These are phyloP conservation scores for Malus hybrid DNA, from an alignment of 331 rosid genomes.

Conservation along the genomic window DNA sequence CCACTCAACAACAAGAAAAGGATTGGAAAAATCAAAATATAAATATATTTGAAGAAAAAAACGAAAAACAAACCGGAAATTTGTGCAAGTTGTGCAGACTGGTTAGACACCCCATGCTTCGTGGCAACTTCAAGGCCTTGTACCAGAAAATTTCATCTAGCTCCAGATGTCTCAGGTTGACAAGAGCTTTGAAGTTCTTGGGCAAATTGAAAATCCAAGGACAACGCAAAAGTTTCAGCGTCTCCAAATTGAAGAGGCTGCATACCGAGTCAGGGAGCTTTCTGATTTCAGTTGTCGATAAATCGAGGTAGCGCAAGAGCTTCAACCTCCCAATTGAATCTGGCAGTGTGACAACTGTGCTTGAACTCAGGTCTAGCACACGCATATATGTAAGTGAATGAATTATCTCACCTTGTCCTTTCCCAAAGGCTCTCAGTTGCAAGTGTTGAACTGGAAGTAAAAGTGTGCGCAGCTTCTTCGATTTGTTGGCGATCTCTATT, in stretches of 20 bases:
- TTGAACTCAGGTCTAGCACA: conserved; percentile 10
- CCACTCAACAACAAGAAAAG: not conserved
- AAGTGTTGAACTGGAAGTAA: not conserved
- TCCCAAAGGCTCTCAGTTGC: not conserved
- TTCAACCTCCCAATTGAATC: not conserved
- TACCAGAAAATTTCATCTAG: conserved; percentile 9
- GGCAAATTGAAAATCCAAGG: conserved; percentile 14
- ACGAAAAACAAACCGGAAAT: not conserved
- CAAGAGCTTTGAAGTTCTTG: not conserved
- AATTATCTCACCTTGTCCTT: not conserved
- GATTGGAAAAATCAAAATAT: not conserved
- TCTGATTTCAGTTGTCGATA: not conserved
- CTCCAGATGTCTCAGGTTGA: conserved; percentile 7
- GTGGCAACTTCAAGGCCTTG: not conserved
- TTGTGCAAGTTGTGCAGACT: not conserved
- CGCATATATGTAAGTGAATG: not conserved
- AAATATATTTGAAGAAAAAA: not conserved
- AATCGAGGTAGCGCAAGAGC: conserved; percentile 4
- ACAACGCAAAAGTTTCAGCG: not conserved
- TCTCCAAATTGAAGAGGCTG: not conserved
- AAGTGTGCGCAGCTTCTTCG: conserved; percentile 5
- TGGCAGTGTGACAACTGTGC: not conserved
- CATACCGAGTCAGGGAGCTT: not conserved
- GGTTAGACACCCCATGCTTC: conserved; percentile 2
- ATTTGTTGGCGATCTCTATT: not conserved